Evolutionary conservation across 805 yeast genomes (phyloP).

Genomic region (Saccharomycopsis fermentans): DNA sequence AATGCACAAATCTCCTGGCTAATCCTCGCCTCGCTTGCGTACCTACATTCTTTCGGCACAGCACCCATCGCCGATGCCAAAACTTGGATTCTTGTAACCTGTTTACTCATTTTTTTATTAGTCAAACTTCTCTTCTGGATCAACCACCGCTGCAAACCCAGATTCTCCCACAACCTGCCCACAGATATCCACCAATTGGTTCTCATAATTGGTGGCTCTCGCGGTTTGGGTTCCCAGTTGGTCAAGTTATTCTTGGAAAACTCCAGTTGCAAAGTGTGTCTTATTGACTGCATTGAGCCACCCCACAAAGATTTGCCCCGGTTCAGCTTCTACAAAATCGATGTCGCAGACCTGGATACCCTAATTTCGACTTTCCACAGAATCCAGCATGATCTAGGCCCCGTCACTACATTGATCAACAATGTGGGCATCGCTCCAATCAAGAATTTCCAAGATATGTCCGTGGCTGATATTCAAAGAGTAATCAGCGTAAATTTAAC

Average conservation of each 20-base stretch:
- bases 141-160: not conserved
- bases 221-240: constrained; percentile 33
- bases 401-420: constrained; percentile 24
- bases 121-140: not conserved
- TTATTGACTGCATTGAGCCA: constrained; percentile 18
- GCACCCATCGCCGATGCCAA: not conserved
- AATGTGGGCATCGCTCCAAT: constrained; percentile 35
- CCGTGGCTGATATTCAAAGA: constrained; percentile 20
- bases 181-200: constrained; percentile 3
- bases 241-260: constrained; percentile 20
- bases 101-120: not conserved
- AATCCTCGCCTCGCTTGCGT: not conserved
- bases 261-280: constrained; percentile 23
- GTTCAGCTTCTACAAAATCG: constrained; percentile 25
- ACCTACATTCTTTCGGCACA: too few relatives aligned
- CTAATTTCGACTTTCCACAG: constrained; percentile 18
- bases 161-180: not conserved
- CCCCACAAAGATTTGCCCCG: not conserved
- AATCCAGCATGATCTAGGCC: constrained; percentile 18
- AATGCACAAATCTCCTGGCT: not conserved
- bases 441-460: constrained; percentile 23
- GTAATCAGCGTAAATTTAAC: constrained; percentile 17
- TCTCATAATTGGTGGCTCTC: constrained; percentile 35
- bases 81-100: not conserved
- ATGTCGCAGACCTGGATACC: constrained; percentile 23